Base-by-base conservation (phyloP, 306 rosid species). In the Cicer yamashitae region DNA sequence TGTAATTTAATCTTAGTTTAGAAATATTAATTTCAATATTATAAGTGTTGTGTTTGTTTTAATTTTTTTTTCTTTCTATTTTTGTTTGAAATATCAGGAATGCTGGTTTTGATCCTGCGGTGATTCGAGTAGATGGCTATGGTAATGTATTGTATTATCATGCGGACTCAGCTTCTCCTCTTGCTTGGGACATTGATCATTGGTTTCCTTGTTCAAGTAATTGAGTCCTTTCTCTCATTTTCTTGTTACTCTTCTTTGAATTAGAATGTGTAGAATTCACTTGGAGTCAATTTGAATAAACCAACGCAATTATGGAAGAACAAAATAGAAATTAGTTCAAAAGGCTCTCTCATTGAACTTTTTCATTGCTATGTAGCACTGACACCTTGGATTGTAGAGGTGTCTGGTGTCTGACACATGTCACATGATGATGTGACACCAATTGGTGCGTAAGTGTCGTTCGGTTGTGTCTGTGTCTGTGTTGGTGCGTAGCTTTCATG, bases 161-260 rank as follows among this genome's bases (percentile, higher is more conserved):
- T 67, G 99, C 99, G 8, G 99, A 96, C 71, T 89, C 97, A 13
- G 91, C 92, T 4, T 96, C 99, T 77, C 97, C 99, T 56, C 89
- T 96, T 30, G 93, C 99, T 83, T 96, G 99, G 99, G 98, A 92
- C 17, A 78, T 96, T 12, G 97, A 96, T 86, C 99, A 96, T 47
- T 96, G 97, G 97, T 96, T 96, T 87, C 99, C 99, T 73, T 86
- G 92, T 88, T 90, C 98, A 86, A 92, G 97, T 96, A 48, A 64
- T 77, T 10, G 25, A 53, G 56, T 34, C 48, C 50, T 70, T 50
- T 60, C 43, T 75, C 51, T 67, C 69, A 44, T 12, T 15, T 41
- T 76, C 74, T 64, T 57, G 59, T 60, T 62, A 58, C 52, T 67
- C 60, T 47, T 57, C 11, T 25, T 10, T 25, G 52, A 38, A 56